Base-by-base conservation (phyloP, 768 basidiomycete species). In the Paxillus rubicundulus region DNA sequence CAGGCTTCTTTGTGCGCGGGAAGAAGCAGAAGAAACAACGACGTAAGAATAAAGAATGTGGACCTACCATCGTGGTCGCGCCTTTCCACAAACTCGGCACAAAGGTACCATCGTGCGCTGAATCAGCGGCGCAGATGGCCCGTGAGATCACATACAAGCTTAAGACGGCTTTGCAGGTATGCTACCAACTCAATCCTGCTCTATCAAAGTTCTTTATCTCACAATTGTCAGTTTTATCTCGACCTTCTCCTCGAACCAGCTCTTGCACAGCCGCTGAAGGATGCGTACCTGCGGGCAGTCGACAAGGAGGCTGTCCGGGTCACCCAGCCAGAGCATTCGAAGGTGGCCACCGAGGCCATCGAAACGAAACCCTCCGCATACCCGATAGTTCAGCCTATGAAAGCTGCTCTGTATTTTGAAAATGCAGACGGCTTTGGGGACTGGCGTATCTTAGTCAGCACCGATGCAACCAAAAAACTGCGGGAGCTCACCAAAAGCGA, bases 381-480 rank as follows among this genome's bases (percentile, higher is more conserved):
- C 47, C 79, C 81, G 0, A 69, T 69, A 46, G 75, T 82, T 0
- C 82, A 80, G 47, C 80, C 83, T 0, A 74, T 83, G 73, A 84
- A 80, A 63, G 77, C 82, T 58, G 82, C 81, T 0, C 65, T 85
- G 1, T 77, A 84, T 61, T 84, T 84, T 52, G 79, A 84, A 21
- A 81, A 74, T 37, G 75, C 78, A 0, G 72, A 78, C 9, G 81
- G 80, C 0, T 85, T 87, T 39, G 86, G 87, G 3, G 74, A 78
- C 20, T 88, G 86, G 87, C 69, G 70, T 0, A 78, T 88, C 45
- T 64, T 84, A 16, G 77, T 86, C 5, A 77, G 80, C 7, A 75
- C 72, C 0, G 69, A 75, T 17, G 84, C 82, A 0, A 74, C 78
- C 46, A 66, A 66, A 14, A 74, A 81, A 52, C 62, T 87, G 3